Evolutionary conservation across 192 early-diverging fungal genomes (phyloP).

Genomic region (Gamsiella multidivaricata): DNA sequence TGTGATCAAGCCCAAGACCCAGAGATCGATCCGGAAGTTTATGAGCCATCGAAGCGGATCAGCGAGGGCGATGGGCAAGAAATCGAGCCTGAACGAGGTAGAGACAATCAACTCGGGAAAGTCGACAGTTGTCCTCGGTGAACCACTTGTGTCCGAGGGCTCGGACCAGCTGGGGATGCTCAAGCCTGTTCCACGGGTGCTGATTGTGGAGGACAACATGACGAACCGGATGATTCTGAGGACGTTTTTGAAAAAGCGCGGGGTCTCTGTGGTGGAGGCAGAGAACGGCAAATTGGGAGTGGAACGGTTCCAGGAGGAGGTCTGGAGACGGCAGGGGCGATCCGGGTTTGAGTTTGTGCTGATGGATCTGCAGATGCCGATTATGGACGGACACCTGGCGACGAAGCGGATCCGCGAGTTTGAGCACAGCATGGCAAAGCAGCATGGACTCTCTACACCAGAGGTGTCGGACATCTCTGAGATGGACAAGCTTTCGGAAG

Average conservation of each 20-base stretch:
- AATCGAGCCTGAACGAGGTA: neutral
- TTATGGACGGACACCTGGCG: constrained; percentile 58
- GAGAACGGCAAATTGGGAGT: constrained; percentile 54
- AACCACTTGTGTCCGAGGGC: neutral
- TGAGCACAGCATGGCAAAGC: constrained; percentile 29
- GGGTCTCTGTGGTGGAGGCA: constrained; percentile 48
- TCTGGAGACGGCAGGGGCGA: constrained; percentile 2
- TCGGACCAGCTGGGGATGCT: neutral
- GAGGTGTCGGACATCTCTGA: neutral
- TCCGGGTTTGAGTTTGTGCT: constrained; percentile 49
- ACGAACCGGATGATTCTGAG: constrained; percentile 53
- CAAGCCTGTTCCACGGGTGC: constrained; percentile 24
- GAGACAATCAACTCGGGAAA: neutral
- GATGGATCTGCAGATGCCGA: constrained; percentile 60
- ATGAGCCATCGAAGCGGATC: neutral
- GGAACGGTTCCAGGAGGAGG: constrained; percentile 44
- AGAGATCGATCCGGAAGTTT: constrained; percentile 21
- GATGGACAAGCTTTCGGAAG: no score
- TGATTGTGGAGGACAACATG: constrained; percentile 57
- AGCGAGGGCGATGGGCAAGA: neutral
- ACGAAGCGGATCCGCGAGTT: constrained; percentile 52
- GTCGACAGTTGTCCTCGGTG: no score
- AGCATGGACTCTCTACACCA: constrained; percentile 3
- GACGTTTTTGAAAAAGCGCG: constrained; percentile 48
- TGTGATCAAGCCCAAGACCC: neutral